phyloP scores from a whole-genome alignment of 2,329 filamentous ascomycete genomes.

The Sporothrix pseudoabietina region DNA sequence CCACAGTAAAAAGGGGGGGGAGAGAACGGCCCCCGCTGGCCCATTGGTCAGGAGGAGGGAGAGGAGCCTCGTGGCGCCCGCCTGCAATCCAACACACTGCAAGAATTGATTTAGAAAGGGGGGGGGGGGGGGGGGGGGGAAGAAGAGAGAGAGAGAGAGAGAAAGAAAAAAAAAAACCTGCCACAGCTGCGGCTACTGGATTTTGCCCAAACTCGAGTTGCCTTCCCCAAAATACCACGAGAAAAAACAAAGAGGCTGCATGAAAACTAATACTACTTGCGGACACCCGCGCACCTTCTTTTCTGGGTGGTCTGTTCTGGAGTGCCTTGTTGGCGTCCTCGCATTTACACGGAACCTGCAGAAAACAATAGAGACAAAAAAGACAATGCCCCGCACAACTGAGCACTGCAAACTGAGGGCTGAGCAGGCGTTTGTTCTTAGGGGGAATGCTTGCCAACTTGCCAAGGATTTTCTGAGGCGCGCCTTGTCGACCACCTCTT shows the following conservation, averaged over 20 bases:
- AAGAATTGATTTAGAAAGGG: too few species aligned
- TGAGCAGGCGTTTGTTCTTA: not conserved
- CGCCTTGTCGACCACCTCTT: not conserved
- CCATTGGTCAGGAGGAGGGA: not conserved
- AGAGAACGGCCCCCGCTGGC: slow-evolving; percentile 1
- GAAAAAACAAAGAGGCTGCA: not conserved
- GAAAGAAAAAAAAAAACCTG: not conserved
- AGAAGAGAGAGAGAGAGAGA: too few species aligned
- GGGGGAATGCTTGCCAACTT: not conserved
- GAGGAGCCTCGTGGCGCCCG: not conserved
- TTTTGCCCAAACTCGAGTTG: not conserved
- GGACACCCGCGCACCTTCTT: not conserved
- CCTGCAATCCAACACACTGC: not conserved
- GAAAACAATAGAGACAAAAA: not conserved
- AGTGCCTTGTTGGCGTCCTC: slow-evolving; percentile 18
- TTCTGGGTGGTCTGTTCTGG: not conserved
- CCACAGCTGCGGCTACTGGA: slow-evolving; percentile 1
- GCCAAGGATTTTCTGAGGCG: slow-evolving; percentile 7
- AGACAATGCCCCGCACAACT: not conserved
- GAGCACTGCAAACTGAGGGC: not conserved
- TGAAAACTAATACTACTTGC: not conserved
- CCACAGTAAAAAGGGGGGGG: not conserved
- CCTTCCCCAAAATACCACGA: not conserved
- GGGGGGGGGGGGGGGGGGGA: too few species aligned
- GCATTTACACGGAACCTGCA: not conserved